Base-by-base conservation (phyloP, 306 rosid genomes). In the Quercus parvula region DNA sequence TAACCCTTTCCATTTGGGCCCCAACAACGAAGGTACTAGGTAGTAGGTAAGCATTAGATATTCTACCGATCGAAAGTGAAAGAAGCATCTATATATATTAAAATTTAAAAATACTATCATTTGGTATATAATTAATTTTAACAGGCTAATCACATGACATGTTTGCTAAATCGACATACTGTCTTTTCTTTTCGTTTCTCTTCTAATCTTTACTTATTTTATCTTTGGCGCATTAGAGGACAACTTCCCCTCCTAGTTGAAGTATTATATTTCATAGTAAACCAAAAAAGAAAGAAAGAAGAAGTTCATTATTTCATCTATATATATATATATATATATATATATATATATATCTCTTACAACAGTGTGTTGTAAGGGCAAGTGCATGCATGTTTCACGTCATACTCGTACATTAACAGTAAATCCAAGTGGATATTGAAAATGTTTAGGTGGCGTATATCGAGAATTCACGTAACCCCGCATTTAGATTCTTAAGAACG, bases 211-310 rank as follows among this genome's bases (percentile, higher is more conserved):
- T 54, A 68, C 31, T 70, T 56, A 49, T 66, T 7, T 28, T 44
- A 4, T 44, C 58, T 78, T 73, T 56, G 75, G 18, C 0, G 17
- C 73, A 82, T 30, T 13, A 18, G 14, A 68, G 51, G 74, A 14
- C 85, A 89, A 76, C 74, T 81, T 74, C 83, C 24, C 18, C 49
- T 70, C 59, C 77, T 14, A 77, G 68, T 77, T 77, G 79, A 75
- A 61, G 61, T 83, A 41, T 70, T 80, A 22, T 41, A 75, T 49
- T 49, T 12, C 54, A 49, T 13, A 1, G 54, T 83, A 20, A 73
- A 41, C 12, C 2, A 73, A 56, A 49, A 19, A 44, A 31, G 12
- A 1, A 57, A 20, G 20, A 20, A 6, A 57, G 52, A 46, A 8
- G 12, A 46, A 46, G 52, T 46, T 8, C 52, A 46, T 8, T 10